Base-by-base conservation (phyloP, 2,329 filamentous ascomycete genomes). In the Stagonosporopsis rhizophila region DNA sequence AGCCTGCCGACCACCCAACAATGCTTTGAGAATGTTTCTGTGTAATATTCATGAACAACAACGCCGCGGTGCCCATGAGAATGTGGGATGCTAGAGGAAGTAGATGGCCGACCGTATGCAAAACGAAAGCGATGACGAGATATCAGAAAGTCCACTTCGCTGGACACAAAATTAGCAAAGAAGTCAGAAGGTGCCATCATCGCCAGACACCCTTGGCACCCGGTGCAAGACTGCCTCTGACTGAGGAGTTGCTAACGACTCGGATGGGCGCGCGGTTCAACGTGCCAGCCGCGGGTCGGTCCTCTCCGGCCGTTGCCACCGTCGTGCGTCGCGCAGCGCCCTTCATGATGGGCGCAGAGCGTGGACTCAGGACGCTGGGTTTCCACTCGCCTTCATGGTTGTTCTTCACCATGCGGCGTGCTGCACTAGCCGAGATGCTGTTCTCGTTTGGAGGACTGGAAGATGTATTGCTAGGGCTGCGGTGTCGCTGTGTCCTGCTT, bases 401-500 rank as follows among this genome's bases (percentile, higher is more conserved):
- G 44, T 80, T 83, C 68, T 83, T 86, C 35, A 87, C 84, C 85
- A 90, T 89, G 14, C 88, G 81, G 39, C 88, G 80, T 23, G 87
- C 87, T 59, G 89, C 87, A 51, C 83, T 82, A 22, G 87, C 85
- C 0, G 85, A 88, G 73, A 88, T 80, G 7, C 78, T 77, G 55
- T 83, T 84, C 62, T 86, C 83, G 48, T 79, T 82, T 1, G 85
- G 83, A 14, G 85, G 83, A 50, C 82, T 84, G 51, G 79, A 75
- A 19, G 80, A 75, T 7, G 65, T 69, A 27, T 67, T 71, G 39
- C 81, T 83, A 6, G 84, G 85, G 60, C 84, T 86, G 56, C 85
- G 82, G 44, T 84, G 77, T 59, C 84, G 79, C 64, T 86, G 70
- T 22, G 76, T 67, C 60, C 77, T 77, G 61, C 67, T 72, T 51